Evolutionary conservation across 202 grass and related monocot genomes (phyloP).

Genomic region (Setaria viridis): DNA sequence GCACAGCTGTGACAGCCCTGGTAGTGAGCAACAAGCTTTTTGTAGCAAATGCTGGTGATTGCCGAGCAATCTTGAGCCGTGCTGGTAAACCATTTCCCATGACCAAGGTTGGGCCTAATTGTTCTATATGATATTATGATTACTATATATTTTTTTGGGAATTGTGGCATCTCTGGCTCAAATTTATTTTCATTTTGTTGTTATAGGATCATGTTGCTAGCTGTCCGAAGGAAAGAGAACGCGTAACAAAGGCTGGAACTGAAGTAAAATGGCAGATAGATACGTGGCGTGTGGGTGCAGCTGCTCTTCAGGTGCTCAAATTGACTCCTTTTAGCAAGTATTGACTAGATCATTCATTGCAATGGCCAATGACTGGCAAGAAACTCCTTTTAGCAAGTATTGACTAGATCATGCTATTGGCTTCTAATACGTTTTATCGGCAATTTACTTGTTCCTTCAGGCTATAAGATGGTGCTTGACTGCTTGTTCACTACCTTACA

Average conservation of each 20-base stretch:
- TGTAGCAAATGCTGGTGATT: constrained; percentile 99
- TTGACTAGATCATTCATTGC: not conserved
- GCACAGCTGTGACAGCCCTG: constrained; percentile 81
- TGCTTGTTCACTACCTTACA: not conserved
- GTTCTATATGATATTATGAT: not conserved
- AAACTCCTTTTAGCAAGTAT: constrained; percentile 13
- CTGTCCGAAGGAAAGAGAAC: constrained; percentile 76
- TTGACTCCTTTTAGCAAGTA: constrained; percentile 25
- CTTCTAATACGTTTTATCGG: not conserved
- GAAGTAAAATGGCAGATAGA: constrained; percentile 98
- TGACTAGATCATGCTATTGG: not conserved
- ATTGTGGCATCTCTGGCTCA: constrained; percentile 3
- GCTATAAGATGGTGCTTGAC: not conserved
- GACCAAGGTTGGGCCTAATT: constrained; percentile 68
- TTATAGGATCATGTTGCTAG: constrained; percentile 94
- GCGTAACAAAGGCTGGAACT: constrained; percentile 73
- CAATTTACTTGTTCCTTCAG: not conserved
- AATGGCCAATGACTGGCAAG: not conserved
- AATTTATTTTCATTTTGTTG: constrained; percentile 43
- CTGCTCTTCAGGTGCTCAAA: constrained; percentile 84
- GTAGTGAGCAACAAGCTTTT: constrained; percentile 83
- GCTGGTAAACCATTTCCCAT: constrained; percentile 76
- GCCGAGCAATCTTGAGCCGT: constrained; percentile 83
- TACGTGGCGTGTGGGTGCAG: constrained; percentile 93
- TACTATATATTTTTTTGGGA: not conserved